phyloP scores from a whole-genome alignment of 345 rosid genomes.

The Euphorbia pulcherrima region DNA sequence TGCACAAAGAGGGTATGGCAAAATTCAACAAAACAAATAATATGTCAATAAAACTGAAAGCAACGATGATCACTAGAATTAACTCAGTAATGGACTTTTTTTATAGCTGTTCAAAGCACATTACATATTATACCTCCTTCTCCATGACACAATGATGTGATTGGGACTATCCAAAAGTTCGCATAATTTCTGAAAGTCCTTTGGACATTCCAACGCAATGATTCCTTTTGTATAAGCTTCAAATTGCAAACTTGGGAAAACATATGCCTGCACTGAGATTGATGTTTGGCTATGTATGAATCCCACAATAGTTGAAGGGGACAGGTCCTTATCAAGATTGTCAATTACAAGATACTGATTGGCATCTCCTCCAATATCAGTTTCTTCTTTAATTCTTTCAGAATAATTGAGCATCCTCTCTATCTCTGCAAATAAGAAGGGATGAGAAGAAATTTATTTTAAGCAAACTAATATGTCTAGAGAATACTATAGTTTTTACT shows the following conservation, averaged over 20 bases:
- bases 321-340: slow-evolving; percentile 39
- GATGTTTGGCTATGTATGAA: slow-evolving; percentile 37
- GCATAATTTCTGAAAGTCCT: slow-evolving; percentile 25
- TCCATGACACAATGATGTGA: slow-evolving; percentile 34
- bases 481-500: not conserved
- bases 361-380: slow-evolving; percentile 34
- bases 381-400: slow-evolving; percentile 17
- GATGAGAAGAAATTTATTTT: not conserved
- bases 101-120: not conserved
- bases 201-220: slow-evolving; percentile 23
- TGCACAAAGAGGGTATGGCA: not conserved
- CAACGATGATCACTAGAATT: not conserved
- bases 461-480: not conserved
- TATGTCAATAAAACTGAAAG: not conserved
- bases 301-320: slow-evolving; percentile 31
- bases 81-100: not conserved
- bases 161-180: slow-evolving; percentile 31
- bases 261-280: slow-evolving; percentile 19
- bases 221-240: slow-evolving; percentile 32
- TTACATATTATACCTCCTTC: slow-evolving; percentile 44
- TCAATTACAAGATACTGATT: slow-evolving; percentile 24
- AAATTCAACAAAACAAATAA: not conserved
- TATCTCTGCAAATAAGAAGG: slow-evolving; percentile 3
- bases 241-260: slow-evolving; percentile 34
- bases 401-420: slow-evolving; percentile 6